Evolutionary conservation across 1,139 yeast genomes (phyloP), one percentile per base, ranked within the genome.

Genomic region (Pichia sp.): DNA sequence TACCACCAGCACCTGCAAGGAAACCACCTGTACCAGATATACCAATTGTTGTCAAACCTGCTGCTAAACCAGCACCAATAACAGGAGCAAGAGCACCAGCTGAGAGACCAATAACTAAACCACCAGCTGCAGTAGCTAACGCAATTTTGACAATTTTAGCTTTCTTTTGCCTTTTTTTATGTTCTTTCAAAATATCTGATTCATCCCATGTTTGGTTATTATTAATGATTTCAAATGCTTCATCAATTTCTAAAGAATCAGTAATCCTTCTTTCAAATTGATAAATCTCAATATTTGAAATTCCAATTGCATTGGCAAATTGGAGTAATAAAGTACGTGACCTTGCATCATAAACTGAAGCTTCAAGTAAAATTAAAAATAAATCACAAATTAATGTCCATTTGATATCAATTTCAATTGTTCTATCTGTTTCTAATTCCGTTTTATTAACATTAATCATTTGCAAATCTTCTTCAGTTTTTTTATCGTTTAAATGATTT

Each of bases 41-140:
- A 27, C 99, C 99, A 29, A 92, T 80, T 0, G 98, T 92, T 0
- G 97, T 83, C 38, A 94, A 70, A 10, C 98, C 99, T 3, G 98
- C 97, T 2, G 98, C 98, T 27, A 94, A 62, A 55, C 99, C 98
- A 1, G 97, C 97, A 38, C 98, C 98, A 58, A 94, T 94, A 4
- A 94, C 96, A 0, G 99, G 99, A 0, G 98, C 98, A 41, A 94
- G 69, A 40, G 94, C 66, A 3, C 99, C 99, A 12, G 96, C 97
- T 46, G 97, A 87, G 29, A 94, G 70, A 2, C 98, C 98, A 48
- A 94, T 78, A 2, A 95, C 96, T 29, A 94, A 70, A 0, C 96
- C 90, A 1, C 99, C 99, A 16, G 98, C 97, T n/a, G 90, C 73
- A 3, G 97, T 92, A 0, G 98, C 99, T 46, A 94, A 68, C 0